Evolutionary conservation across 257 asterid species (phyloP), one percentile per base, ranked within the genome.

Genomic region (Fraxinus pennsylvanica): DNA sequence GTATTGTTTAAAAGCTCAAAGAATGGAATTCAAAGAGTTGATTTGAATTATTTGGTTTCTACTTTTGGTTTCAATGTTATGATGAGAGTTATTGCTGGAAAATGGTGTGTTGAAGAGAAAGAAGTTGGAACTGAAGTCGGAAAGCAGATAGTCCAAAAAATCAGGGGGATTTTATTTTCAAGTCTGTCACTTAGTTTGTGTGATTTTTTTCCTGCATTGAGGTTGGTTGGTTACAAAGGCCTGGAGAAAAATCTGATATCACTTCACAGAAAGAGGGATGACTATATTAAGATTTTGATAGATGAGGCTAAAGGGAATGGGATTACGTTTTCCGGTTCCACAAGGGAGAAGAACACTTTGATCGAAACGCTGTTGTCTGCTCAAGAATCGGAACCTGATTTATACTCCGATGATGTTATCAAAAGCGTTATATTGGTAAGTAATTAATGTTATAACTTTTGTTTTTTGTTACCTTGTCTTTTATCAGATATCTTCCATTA

Each of bases 181-280:
- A 78, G 38, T 38, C 4, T 80, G 35, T 10, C 82, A 10, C 22
- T 78, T 67, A 84, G 80, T 63, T 7, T 79, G 29, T 91, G 91
- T 30, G 96, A 91, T 76, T 89, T 76, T 32, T 88, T 91, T 22
- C 94, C 96, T 12, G 73, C 86, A 3, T 79, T 91, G 89, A 86
- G 91, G 79, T 82, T 85, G 86, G 27, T 89, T 74, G 94, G 96
- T 0, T 88, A 79, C 74, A 80, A 79, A 78, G 94, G 92, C 59
- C 0, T 91, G 36, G 91, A 87, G 61, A 89, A 82, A 76, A 74
- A 67, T 3, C 6, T 83, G 81, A 72, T 75, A 22, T 21, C 22
- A 1, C n/a, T 81, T 72, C 80, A 81, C 1, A 17, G 74, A 66
- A 84, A 78, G 76, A 89, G 94, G 67, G 90, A 89, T 25, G 84